Conservation (phyloP, 805 yeast species). For the Hanseniaspora lachancei region DNA sequence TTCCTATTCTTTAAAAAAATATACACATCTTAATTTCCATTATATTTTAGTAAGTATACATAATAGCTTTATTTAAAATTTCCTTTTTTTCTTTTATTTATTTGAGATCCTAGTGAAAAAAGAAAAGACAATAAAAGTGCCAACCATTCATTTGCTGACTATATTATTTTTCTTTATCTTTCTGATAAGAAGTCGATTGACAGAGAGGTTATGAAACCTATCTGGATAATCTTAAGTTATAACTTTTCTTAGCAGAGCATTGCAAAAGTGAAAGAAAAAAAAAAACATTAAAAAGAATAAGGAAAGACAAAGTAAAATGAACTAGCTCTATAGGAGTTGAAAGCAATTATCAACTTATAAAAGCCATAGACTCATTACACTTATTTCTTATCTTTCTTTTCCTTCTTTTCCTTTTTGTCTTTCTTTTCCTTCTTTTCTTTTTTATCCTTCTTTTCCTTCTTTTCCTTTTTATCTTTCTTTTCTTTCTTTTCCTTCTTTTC, state of each 20-base stretch:
- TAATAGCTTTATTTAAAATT: not conserved
- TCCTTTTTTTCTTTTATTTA: not conserved
- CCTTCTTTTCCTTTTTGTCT: constrained; percentile 37
- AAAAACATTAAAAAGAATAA: too few relatives aligned
- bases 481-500: constrained; percentile 27
- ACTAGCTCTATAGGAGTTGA: constrained; percentile 16
- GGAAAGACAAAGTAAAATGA: too few relatives aligned
- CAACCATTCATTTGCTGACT: too few relatives aligned
- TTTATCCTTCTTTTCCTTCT: constrained; percentile 37
- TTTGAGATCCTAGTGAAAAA: constrained; percentile 1
- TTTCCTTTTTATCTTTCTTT: constrained; percentile 34
- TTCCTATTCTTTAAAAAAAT: not conserved
- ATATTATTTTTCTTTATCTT: too few relatives aligned
- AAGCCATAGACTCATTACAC: constrained; percentile 26
- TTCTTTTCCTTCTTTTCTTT: constrained; percentile 39
- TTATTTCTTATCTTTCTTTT: constrained; percentile 38
- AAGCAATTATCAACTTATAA: constrained; percentile 25
- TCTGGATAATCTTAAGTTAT: too few relatives aligned
- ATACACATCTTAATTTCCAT: not conserved
- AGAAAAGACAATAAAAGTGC: too few relatives aligned
- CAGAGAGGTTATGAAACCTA: too few relatives aligned
- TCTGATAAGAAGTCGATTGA: too few relatives aligned
- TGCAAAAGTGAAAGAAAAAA: too few relatives aligned
- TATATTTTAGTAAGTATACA: not conserved
- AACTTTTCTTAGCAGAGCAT: too few relatives aligned